Evolutionary conservation across 2,329 filamentous ascomycete species (phyloP).

Genomic region (Aaosphaeria arxii): DNA sequence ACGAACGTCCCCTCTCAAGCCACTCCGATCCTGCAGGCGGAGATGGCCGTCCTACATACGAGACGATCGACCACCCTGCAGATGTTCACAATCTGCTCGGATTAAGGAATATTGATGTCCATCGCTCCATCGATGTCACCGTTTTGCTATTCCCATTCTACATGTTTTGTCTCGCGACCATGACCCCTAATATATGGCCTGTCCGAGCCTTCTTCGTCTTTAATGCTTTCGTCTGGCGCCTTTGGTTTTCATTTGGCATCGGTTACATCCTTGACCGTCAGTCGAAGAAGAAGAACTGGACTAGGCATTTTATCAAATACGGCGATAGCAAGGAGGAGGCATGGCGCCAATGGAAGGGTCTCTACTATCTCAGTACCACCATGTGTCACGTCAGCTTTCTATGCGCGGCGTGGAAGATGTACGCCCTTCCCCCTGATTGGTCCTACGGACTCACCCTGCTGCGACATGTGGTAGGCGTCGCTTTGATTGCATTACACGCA

Average conservation of each 20-base stretch:
- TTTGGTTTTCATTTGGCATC: slow-evolving; percentile 90
- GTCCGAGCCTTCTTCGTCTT: slow-evolving; percentile 78
- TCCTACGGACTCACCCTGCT: slow-evolving; percentile 79
- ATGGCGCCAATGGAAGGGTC: slow-evolving; percentile 96
- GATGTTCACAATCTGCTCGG: slow-evolving; percentile 83
- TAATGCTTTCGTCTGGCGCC: slow-evolving; percentile 77
- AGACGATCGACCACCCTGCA: slow-evolving; percentile 54
- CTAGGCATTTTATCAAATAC: slow-evolving; percentile 94
- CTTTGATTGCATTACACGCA: slow-evolving; percentile 79
- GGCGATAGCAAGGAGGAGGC: slow-evolving; percentile 88
- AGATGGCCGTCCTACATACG: slow-evolving; percentile 37
- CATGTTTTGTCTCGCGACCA: slow-evolving; percentile 67
- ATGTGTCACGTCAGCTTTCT: slow-evolving; percentile 88
- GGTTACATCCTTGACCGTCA: slow-evolving; percentile 82
- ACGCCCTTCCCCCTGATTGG: slow-evolving; percentile 82
- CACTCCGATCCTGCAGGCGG: slow-evolving; percentile 38
- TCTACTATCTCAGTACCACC: slow-evolving; percentile 89
- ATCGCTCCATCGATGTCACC: slow-evolving; percentile 80
- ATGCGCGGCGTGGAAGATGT: slow-evolving; percentile 95
- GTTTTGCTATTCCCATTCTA: slow-evolving; percentile 75
- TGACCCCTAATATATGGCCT: slow-evolving; percentile 72
- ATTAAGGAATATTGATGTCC: slow-evolving; percentile 78
- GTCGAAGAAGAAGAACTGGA: slow-evolving; percentile 91
- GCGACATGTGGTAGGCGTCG: slow-evolving; percentile 79
- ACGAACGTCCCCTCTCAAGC: slow-evolving; percentile 33